Evolutionary conservation across 768 basidiomycete species (phyloP), one percentile per base, ranked within the genome.

Genomic region (Cystobasidium tubakii): DNA sequence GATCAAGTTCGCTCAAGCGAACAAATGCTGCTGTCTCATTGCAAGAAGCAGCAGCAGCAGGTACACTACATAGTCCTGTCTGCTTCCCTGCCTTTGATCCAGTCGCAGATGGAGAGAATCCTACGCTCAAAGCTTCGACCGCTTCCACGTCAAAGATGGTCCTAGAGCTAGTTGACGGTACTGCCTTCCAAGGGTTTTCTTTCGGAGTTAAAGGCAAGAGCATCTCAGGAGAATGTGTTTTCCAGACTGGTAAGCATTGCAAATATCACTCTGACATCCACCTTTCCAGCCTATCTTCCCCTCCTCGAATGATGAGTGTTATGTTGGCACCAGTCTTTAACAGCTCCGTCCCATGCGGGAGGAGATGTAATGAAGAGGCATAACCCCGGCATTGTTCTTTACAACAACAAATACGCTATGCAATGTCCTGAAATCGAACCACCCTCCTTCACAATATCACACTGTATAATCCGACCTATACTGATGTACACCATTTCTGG

Each of bases 191-290:
- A 72, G 96, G 96, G 42, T 88, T 90, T 81, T 92, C 90, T 79
- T 98, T 99, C 80, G 96, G 96, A 79, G 92, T 92, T 2, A 86
- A 91, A 78, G 87, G 86, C 57, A 94, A 92, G 83, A 93, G 91
- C 80, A 85, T 95, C 36, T 86, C 95, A 21, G 96, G 96, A 78
- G 96, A 99, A 86, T 98, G 96, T 82, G 96, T 99, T 80, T 99
- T 99, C 84, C 95, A 97, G 84, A 99, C 96, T 46, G 96, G 96
- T 94, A 79, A 81, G 89, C 77, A 31, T 3, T 12, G 33, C 29
- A 2, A n/a, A 21, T 42, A 44, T 74, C 65, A 12, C 21, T 27
- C 44, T 63, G 25, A 23, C n/a, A 46, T 44, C n/a, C 12, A 2
- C 57, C 23, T 60, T 21, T 6, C 15, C 57, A 15, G 33, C 12